A percentile compares a stretch with the other conserved stretches of the same genome.
These are phyloP conservation scores for Tulasnella sp. DNA, from an alignment of 768 basidiomycete genomes.

Conservation along the genomic window DNA sequence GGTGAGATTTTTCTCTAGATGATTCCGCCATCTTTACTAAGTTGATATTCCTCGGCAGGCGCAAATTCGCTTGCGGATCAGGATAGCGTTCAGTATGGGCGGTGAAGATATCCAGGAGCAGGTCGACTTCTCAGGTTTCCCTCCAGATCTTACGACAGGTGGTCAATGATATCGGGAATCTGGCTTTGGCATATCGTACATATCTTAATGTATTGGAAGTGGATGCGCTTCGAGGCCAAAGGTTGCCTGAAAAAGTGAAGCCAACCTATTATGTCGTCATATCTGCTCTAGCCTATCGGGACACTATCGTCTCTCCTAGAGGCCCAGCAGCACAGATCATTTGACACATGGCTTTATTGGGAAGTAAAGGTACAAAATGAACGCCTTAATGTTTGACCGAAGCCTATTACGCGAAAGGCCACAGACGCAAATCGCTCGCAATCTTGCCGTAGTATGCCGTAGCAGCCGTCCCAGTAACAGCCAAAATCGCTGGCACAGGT, in stretches of 20 bases:
- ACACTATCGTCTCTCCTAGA: not conserved
- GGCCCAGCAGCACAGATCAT: not conserved
- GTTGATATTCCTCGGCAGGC: conserved; percentile 42
- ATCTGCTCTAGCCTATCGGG: not conserved
- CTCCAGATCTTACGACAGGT: conserved; percentile 37
- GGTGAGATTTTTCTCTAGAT: conserved; percentile 42
- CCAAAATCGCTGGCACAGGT: conserved; percentile 58
- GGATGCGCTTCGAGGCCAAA: not conserved
- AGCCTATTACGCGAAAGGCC: not conserved
- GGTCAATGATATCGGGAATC: conserved; percentile 2
- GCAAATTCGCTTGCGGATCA: conserved; percentile 71
- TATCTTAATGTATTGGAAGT: not conserved
- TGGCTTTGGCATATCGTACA: not conserved
- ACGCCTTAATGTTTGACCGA: not conserved
- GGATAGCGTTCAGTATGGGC: conserved; percentile 66
- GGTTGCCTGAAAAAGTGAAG: not conserved
- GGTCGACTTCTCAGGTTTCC: conserved; percentile 89
- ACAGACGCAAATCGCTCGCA: conserved; percentile 18
- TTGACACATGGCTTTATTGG: not conserved
- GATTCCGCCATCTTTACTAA: not conserved
- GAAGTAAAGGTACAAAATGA: not conserved
- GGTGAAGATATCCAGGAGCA: conserved; percentile 80
- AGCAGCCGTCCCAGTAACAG: conserved; percentile 51
- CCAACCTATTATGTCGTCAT: not conserved
- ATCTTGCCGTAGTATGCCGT: conserved; percentile 50